A percentile compares a stretch with the other conserved stretches of the same genome.
These are phyloP conservation scores for Panellus pusillus DNA, from an alignment of 768 basidiomycete genomes.

Conservation along the genomic window DNA sequence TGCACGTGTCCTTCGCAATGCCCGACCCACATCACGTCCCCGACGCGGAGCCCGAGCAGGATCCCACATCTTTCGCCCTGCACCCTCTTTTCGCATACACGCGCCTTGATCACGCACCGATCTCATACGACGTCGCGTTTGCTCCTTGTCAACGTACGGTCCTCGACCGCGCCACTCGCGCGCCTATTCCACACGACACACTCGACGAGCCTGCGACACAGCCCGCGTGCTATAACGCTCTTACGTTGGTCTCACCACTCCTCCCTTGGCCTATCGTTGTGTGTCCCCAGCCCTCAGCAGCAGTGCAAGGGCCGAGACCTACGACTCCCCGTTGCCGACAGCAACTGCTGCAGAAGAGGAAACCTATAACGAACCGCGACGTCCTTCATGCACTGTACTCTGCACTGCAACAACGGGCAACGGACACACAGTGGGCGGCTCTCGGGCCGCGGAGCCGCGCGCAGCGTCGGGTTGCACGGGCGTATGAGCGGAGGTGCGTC, in stretches of 20 bases:
- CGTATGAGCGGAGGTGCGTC: conserved; percentile 63
- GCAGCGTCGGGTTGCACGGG: conserved; percentile 58
- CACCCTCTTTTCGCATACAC: conserved; percentile 63
- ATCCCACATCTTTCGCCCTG: conserved; percentile 29
- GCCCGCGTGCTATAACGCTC: conserved; percentile 49
- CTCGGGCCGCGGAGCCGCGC: conserved; percentile 55
- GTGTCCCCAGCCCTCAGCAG: conserved; percentile 23
- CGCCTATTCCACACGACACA: conserved; percentile 53
- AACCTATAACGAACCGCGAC: conserved; percentile 59
- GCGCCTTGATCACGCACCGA: conserved; percentile 56
- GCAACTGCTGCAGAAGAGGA: neutral
- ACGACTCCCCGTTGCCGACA: neutral
- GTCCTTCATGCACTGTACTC: conserved; percentile 60
- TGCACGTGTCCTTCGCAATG: conserved; percentile 19
- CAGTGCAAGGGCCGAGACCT: neutral
- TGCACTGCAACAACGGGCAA: conserved; percentile 55
- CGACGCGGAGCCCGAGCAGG: neutral
- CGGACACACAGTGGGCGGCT: conserved; percentile 63
- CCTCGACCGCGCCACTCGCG: conserved; percentile 53
- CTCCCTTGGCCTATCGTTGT: conserved; percentile 65
- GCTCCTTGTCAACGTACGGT: conserved; percentile 59
- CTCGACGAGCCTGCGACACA: conserved; percentile 66
- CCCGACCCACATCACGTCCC: neutral
- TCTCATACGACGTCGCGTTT: conserved; percentile 58
- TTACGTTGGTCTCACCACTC: conserved; percentile 55